Conservation (phyloP, 306 rosid species). For the Phaseolus lunatus region DNA sequence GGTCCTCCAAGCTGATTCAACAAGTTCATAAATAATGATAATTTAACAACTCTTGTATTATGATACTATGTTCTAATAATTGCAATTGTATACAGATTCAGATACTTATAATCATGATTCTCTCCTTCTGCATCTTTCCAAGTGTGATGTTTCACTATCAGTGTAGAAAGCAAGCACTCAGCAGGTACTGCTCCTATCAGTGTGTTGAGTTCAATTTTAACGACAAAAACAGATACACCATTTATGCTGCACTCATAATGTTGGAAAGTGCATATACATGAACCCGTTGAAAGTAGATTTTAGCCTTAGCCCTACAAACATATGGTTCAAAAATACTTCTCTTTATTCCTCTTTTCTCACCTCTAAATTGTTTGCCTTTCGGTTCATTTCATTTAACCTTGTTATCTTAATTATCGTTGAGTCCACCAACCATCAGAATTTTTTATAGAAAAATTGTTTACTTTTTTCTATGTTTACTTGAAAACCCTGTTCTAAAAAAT, state of each 20-base stretch:
- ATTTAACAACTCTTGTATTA: not conserved
- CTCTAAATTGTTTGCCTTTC: too few species aligned
- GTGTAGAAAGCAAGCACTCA: not conserved
- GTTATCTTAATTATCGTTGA: too few species aligned
- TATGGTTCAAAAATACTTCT: not conserved
- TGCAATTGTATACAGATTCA: not conserved
- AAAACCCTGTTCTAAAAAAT: not conserved
- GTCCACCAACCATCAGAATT: too few species aligned
- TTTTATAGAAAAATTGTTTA: too few species aligned
- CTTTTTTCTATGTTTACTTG: too few species aligned
- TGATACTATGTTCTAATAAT: not conserved
- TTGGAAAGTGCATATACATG: not conserved
- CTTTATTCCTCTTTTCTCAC: too few species aligned
- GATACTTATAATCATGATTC: not conserved
- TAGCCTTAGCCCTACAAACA: not conserved
- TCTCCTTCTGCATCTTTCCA: not conserved
- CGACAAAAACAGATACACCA: not conserved
- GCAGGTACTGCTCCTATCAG: not conserved
- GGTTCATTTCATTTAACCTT: too few species aligned
- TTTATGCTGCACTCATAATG: not conserved
- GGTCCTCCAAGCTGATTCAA: not conserved
- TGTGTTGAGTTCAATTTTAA: not conserved
- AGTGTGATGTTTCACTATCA: not conserved
- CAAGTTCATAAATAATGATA: not conserved
- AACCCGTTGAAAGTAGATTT: not conserved